Evolutionary conservation across 2,329 filamentous ascomycete genomes (phyloP).

Genomic region (Pyrenophora seminiperda): DNA sequence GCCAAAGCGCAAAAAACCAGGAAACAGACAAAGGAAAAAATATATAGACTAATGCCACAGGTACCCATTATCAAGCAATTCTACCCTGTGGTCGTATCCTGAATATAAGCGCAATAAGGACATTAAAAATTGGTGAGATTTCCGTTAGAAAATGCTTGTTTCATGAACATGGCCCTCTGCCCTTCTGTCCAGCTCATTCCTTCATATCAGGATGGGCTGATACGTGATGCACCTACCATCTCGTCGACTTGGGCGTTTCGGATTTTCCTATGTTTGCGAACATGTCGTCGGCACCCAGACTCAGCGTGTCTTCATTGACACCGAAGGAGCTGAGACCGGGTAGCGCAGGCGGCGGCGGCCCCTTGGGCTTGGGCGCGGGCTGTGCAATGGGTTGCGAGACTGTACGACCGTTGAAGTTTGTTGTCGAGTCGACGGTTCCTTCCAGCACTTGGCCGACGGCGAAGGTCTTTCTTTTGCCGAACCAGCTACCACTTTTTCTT

Average conservation of each 20-base stretch:
- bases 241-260: conserved; percentile 17
- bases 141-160: conserved; percentile 32
- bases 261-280: conserved; percentile 45
- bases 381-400: conserved; percentile 21
- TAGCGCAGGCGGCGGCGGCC: conserved; percentile 48
- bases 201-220: neutral
- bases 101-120: conserved; percentile 35
- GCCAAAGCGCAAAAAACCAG: conserved; percentile 22
- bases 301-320: conserved; percentile 41
- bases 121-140: conserved; percentile 35
- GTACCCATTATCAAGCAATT: conserved; percentile 29
- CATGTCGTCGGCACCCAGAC: conserved; percentile 46
- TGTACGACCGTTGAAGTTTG: conserved; percentile 28
- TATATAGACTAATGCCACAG: conserved; percentile 29
- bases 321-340: conserved; percentile 47
- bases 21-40: conserved; percentile 19
- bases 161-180: conserved; percentile 26
- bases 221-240: conserved; percentile 23
- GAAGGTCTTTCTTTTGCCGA: conserved; percentile 47
- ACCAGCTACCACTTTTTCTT: conserved; percentile 50
- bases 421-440: conserved; percentile 32
- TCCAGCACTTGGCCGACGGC: conserved; percentile 42
- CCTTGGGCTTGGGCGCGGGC: conserved; percentile 34
- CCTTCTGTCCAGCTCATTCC: neutral
- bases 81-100: conserved; percentile 26